Evolutionary conservation across 2,329 filamentous ascomycete species (phyloP).

Genomic region (Aureobasidium sp.): DNA sequence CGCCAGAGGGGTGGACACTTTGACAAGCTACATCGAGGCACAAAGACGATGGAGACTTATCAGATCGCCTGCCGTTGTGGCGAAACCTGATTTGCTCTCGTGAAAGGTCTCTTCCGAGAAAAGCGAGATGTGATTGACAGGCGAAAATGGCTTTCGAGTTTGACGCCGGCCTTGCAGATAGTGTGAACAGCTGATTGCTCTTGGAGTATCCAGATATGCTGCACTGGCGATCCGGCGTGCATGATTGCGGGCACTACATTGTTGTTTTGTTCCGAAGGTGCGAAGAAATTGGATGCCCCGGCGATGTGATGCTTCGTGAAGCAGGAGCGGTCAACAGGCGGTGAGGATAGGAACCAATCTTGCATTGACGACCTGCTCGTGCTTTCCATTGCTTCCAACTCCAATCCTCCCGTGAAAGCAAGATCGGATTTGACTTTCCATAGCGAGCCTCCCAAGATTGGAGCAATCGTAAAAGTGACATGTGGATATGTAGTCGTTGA

Average conservation of each 20-base stretch:
- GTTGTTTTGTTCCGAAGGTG: neutral
- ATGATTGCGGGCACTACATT: neutral
- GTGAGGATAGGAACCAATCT: neutral
- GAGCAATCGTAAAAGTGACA: constrained; percentile 8
- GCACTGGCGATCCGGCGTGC: constrained; percentile 4
- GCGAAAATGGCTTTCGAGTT: neutral
- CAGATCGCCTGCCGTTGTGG: neutral
- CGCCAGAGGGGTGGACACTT: neutral
- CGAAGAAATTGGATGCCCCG: constrained; percentile 4
- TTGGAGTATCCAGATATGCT: neutral
- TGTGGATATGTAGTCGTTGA: neutral
- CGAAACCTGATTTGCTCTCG: neutral
- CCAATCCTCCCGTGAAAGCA: neutral
- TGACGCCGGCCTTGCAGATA: constrained; percentile 11
- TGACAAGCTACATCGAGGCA: neutral
- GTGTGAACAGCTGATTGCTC: constrained; percentile 7
- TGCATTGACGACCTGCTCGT: neutral
- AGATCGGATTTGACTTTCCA: neutral
- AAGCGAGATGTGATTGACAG: neutral
- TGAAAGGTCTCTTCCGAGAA: neutral
- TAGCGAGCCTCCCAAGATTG: neutral
- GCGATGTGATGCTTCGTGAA: neutral
- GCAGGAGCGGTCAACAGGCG: constrained; percentile 8
- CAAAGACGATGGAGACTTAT: neutral
- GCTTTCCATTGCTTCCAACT: neutral